Evolutionary conservation across 1,284 basidiomycete genomes (phyloP), one percentile per base, ranked within the genome.

Genomic region (Apiotrichum brassicae): DNA sequence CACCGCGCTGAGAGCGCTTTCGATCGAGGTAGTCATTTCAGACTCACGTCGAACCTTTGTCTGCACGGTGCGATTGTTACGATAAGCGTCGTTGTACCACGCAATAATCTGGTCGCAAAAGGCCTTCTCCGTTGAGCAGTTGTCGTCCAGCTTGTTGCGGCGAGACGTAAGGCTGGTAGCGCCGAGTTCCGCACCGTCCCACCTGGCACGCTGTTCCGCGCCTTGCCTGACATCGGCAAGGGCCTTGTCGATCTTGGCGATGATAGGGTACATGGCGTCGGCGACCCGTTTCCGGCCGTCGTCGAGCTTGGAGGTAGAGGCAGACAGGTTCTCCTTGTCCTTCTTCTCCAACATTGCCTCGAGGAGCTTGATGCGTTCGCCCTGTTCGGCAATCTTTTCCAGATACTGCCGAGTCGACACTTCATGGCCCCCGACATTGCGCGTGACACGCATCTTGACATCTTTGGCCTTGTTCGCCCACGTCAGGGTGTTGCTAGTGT

Each of bases 381-480:
- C 34, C 24, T 46, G 49, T 34, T 93, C 87, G 23, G 82, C 79
- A 49, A 97, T 97, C 46, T 89, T 88, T 71, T 92, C 86, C 28
- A 97, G 87, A 64, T 95, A 97, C 71, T 86, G 87, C 22, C 86
- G 87, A 52, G 94, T 90, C 63, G 94, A 88, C 11, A 92, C 81
- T 62, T 94, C 85, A 54, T 94, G 87, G 54, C 92, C 92, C 61
- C 92, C 85, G 34, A 93, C 86, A 67, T 97, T 97, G 33, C 89
- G 81, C 3, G 91, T 91, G 28, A 76, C 75, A 69, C 89, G 93
- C 36, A 91, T 97, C 77, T 92, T 92, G 75, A 97, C 95, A 75
- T 92, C 89, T 54, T 94, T 94, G 19, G 93, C 92, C 41, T 90
- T 84, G 65, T 97, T 91, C 14, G 93, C 93, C 71, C 95, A 97